Evolutionary conservation across 345 rosid genomes (phyloP), one percentile per base, ranked within the genome.

Genomic region (Populus pruinosa): DNA sequence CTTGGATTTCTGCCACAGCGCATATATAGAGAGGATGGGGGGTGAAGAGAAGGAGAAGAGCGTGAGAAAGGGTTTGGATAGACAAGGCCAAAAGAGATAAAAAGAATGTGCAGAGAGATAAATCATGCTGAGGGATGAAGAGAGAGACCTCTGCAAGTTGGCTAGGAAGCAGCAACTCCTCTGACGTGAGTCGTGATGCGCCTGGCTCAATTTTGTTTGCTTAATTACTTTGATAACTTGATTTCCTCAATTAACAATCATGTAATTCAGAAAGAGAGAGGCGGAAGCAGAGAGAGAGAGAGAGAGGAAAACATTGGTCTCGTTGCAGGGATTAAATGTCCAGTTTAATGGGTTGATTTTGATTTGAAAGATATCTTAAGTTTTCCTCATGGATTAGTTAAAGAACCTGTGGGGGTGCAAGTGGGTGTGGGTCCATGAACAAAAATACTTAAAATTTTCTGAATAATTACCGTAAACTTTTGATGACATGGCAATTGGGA

Each of bases 121-220:
- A 33, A 79, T 78, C 79, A 83, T 70, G 78, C 71, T 84, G 79
- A 78, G 83, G 76, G 72, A 67, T 76, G 69, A 66, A 76, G 86
- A 83, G 82, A 87, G 83, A 85, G 79, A 79, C 76, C 79, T 80
- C 84, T 84, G 92, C 92, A 90, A 88, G 83, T 86, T 83, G 90
- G n/a, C n/a, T n/a, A n/a, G n/a, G 85, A 77, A 75, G 82, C 55
- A 76, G 41, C 39, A 75, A 79, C 77, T 75, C 62, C 63, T 36
- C 49, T 88, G 90, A 89, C 86, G 90, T 86, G 80, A 75, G 62
- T 50, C 74, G 78, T 81, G 77, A 77, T 83, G 78, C n/a, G 63
- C 27, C 63, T 59, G 63, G 1, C 63, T 23, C 63, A 59, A 9
- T n/a, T n/a, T 21, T 38, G 65, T 8, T 44, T 72, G 50, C 25